Base-by-base conservation (phyloP, 495 filamentous ascomycete species). In the Hypoxylon cercidicola region DNA sequence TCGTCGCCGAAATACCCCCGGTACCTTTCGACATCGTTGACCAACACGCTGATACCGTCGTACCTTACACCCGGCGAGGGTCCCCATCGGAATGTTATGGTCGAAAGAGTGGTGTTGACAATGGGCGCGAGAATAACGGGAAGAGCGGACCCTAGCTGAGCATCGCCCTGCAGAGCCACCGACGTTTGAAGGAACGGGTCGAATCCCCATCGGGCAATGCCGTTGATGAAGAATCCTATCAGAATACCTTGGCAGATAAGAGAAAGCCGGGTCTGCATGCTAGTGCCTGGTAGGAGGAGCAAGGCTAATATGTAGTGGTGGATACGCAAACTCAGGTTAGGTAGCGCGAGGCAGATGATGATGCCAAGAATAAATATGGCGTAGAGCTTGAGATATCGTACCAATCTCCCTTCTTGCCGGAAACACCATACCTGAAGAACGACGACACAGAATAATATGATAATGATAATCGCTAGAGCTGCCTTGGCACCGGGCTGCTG, bases 251-350 rank as follows among this genome's bases (percentile, higher is more conserved):
- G 93, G 61, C 91, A 97, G 8, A 95, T 73, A 12, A 97, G 74
- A 0, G 86, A 88, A 0, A 89, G 88, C 0, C 94, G 84, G 2
- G 89, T 97, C 55, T 94, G 92, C 48, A 97, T 84, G 40, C 87
- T 86, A 0, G 93, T 97, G 0, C 92, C 92, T 0, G 91, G 93
- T 12, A 97, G 86, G 0, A 98, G 84, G 1, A 86, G 73, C 1
- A 97, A 79, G 10, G 90, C 93, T 12, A 99, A 84, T 64, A 99
- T 89, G 66, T 99, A 99, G 71, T 99, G 95, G 69, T 98, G 96
- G 56, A 98, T 93, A 10, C 95, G 85, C 47, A 99, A 84, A 46
- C 85, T 89, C n/a, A 96, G 87, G n/a, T 85, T 85, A 0, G 95
- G 93, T 10, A 97, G 76, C 0, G 86, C 82, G 0, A 93, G 79